A percentile compares a stretch with the other conserved stretches of the same genome.
Evolutionary conservation across 768 basidiomycete species (phyloP).

Genomic region (Boletus vinaceobasis): DNA sequence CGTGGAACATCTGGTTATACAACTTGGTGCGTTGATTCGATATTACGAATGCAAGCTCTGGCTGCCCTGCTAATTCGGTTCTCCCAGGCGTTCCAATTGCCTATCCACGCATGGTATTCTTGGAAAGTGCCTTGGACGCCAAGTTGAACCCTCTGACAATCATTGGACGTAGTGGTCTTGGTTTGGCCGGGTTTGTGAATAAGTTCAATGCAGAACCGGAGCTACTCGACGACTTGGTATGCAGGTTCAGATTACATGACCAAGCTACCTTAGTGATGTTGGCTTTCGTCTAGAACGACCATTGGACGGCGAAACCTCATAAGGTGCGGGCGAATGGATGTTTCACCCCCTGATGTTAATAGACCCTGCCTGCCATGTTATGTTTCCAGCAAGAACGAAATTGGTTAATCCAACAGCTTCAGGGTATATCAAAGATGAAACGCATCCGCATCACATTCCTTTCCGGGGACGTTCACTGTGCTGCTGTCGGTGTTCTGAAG

Average conservation of each 20-base stretch:
- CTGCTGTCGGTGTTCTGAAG: constrained; percentile 76
- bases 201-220: constrained; percentile 93
- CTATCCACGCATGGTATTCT: constrained; percentile 91
- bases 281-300: constrained; percentile 81
- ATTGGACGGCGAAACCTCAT: constrained; percentile 82
- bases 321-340: constrained; percentile 45
- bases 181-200: constrained; percentile 78
- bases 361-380: not conserved
- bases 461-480: constrained; percentile 92
- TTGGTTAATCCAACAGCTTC: constrained; percentile 77
- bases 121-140: constrained; percentile 73
- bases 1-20: constrained; percentile 82
- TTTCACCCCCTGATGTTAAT: not conserved
- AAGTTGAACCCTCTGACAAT: constrained; percentile 83
- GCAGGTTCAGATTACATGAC: constrained; percentile 15
- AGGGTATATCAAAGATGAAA: constrained; percentile 61
- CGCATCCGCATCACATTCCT: constrained; percentile 78
- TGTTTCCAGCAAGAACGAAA: constrained; percentile 79
- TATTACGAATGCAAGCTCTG: not conserved
- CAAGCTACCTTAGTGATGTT: constrained; percentile 23
- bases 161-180: constrained; percentile 65
- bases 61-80: not conserved
- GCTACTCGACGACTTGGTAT: constrained; percentile 85
- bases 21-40: constrained; percentile 51
- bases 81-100: constrained; percentile 70